Percentiles rank a stretch among this genome's conserved stretches.
phyloP scores from a whole-genome alignment of 768 basidiomycete species.

The Mycena vulgaris region DNA sequence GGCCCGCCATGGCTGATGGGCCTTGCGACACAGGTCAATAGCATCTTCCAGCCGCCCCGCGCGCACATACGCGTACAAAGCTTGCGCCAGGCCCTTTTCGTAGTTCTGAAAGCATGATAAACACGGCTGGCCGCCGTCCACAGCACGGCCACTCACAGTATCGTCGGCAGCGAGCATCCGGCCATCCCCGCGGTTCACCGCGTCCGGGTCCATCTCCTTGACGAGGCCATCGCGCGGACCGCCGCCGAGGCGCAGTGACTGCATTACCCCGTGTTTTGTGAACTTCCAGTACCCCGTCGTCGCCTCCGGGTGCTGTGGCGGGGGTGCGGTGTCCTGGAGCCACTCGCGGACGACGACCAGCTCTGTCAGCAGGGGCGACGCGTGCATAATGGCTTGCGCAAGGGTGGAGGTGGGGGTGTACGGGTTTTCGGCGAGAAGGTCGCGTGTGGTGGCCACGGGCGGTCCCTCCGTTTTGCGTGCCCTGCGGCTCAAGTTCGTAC shows the following conservation, averaged over 20 bases:
- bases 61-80: conserved; percentile 86
- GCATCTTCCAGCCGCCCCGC: conserved; percentile 91
- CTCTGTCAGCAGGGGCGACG: conserved; percentile 78
- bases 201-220: conserved; percentile 87
- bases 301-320: conserved; percentile 76
- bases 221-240: conserved; percentile 66
- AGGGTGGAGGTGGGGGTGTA: conserved; percentile 86
- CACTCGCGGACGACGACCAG: conserved; percentile 90
- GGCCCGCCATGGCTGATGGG: conserved; percentile 93
- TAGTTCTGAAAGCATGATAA: conserved; percentile 67
- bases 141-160: conserved; percentile 64
- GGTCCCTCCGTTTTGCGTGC: conserved; percentile 76
- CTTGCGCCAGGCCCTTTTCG: conserved; percentile 83
- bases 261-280: conserved; percentile 82
- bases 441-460: conserved; percentile 63
- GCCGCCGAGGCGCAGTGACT: conserved; percentile 68
- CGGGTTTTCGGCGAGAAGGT: conserved; percentile 78
- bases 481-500: conserved; percentile 50
- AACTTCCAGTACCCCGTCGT: conserved; percentile 89
- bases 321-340: conserved; percentile 83
- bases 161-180: conserved; percentile 81
- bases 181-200: conserved; percentile 71
- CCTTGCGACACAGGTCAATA: conserved; percentile 83
- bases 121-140: background rate
- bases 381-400: conserved; percentile 79